These are phyloP conservation scores for Mallotus nudiflorus DNA, from an alignment of 345 rosid genomes.

Conservation along the genomic window DNA sequence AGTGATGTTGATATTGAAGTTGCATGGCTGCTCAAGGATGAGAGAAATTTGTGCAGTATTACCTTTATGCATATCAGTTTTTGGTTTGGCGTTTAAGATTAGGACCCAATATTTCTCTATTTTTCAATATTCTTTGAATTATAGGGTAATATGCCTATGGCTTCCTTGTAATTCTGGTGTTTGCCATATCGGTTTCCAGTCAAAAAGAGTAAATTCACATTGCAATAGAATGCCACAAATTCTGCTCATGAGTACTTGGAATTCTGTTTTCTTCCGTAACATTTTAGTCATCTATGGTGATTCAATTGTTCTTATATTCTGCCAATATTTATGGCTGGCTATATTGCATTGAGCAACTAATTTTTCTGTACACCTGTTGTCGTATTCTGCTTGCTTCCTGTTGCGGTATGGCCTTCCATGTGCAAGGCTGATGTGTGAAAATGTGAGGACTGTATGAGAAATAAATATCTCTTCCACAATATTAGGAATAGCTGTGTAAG, in stretches of 20 bases:
- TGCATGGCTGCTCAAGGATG: constrained; percentile 16
- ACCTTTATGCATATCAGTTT: constrained; percentile 4
- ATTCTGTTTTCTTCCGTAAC: background rate
- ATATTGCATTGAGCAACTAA: no score
- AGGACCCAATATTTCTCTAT: background rate
- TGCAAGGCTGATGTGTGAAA: background rate
- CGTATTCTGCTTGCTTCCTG: no score
- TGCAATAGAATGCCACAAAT: constrained; percentile 14
- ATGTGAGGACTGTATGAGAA: no score
- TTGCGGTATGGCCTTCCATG: background rate
- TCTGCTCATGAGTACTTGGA: background rate
- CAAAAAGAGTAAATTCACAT: constrained; percentile 8
- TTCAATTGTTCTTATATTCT: no score
- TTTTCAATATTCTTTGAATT: constrained; percentile 40
- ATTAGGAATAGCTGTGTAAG: no score
- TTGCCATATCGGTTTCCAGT: constrained; percentile 16
- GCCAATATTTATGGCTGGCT: no score
- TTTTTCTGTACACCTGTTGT: no score
- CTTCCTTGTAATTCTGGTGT: constrained; percentile 27
- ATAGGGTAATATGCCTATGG: constrained; percentile 14
- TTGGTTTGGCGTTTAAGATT: constrained; percentile 30
- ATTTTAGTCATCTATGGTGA: no score
- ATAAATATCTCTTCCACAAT: no score
- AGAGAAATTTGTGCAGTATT: constrained; percentile 15
- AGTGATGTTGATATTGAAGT: constrained; percentile 1